Evolutionary conservation across 257 asterid genomes (phyloP).

Genomic region (Jacaranda copaia): DNA sequence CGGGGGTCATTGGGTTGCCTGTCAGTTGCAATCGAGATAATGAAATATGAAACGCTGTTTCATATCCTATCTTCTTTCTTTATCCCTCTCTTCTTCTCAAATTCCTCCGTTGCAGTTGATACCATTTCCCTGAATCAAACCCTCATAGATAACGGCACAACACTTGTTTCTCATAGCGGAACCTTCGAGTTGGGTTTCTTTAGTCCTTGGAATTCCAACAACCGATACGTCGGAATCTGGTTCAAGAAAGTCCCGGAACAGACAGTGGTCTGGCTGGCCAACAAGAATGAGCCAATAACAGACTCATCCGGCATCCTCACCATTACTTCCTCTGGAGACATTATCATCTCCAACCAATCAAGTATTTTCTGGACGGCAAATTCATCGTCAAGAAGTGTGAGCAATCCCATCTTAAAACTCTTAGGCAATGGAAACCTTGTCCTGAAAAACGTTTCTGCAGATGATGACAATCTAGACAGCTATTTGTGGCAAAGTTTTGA

Average conservation of each 20-base stretch:
- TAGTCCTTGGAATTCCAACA: slow-evolving; percentile 44
- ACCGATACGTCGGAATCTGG: slow-evolving; percentile 48
- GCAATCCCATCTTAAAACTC: slow-evolving; percentile 42
- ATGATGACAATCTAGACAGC: not conserved
- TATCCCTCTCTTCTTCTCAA: not conserved
- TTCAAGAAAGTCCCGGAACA: slow-evolving; percentile 42
- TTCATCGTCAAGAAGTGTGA: slow-evolving; percentile 29
- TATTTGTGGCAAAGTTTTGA: slow-evolving; percentile 56
- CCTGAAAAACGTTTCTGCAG: slow-evolving; percentile 11
- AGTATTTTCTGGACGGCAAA: slow-evolving; percentile 43
- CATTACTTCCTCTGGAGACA: slow-evolving; percentile 36
- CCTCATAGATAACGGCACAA: slow-evolving; percentile 31
- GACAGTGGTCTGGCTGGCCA: slow-evolving; percentile 56
- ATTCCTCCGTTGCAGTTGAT: slow-evolving; percentile 15
- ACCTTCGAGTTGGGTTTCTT: slow-evolving; percentile 48
- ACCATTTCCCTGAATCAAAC: slow-evolving; percentile 28
- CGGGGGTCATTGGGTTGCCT: not conserved
- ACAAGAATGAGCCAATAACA: slow-evolving; percentile 38
- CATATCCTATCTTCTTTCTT: not conserved
- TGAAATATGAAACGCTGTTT: slow-evolving; percentile 20
- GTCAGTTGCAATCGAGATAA: slow-evolving; percentile 2
- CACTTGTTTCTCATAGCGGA: slow-evolving; percentile 29
- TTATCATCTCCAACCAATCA: slow-evolving; percentile 26
- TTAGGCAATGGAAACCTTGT: slow-evolving; percentile 53
- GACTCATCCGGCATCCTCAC: slow-evolving; percentile 37